Percentiles rank a stretch among this genome's conserved stretches.
phyloP scores from a whole-genome alignment of 371 early-diverging fungal genomes.

The Lichtheimia ramosa region DNA sequence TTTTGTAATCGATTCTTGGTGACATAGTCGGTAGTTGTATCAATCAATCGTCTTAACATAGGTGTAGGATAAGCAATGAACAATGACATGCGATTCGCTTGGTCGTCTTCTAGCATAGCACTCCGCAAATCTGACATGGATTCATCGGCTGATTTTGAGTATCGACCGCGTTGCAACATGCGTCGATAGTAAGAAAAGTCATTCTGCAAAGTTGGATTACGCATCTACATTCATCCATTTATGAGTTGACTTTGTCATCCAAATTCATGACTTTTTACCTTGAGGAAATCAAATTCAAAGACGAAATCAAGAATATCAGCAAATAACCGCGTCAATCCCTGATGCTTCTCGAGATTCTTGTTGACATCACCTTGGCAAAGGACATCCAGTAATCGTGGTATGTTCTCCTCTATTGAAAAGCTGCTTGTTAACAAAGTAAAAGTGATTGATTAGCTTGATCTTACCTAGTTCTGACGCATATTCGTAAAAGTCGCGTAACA shows the following conservation, averaged over 20 bases:
- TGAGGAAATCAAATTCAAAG: constrained; percentile 86
- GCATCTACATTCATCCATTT: constrained; percentile 60
- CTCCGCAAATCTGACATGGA: constrained; percentile 51
- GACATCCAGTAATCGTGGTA: constrained; percentile 70
- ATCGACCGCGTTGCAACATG: constrained; percentile 73
- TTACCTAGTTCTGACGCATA: constrained; percentile 72
- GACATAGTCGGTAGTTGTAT: constrained; percentile 64
- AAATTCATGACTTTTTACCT: constrained; percentile 57
- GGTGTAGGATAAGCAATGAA: constrained; percentile 95
- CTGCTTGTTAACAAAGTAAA: no score
- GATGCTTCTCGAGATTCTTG: constrained; percentile 69
- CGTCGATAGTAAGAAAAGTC: constrained; percentile 96
- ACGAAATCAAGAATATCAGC: constrained; percentile 85
- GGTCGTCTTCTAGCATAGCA: constrained; percentile 79
- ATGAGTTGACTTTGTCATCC: no score
- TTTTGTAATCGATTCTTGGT: constrained; percentile 47
- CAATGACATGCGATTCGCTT: constrained; percentile 90
- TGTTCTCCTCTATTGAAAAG: constrained; percentile 53
- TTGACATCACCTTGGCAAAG: constrained; percentile 74
- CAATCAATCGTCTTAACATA: constrained; percentile 84
- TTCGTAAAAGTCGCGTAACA: constrained; percentile 78
- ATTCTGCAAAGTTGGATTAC: constrained; percentile 90
- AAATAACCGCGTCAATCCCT: constrained; percentile 74
- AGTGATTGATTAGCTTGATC: neutral
- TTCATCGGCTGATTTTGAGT: constrained; percentile 18